A percentile compares a stretch with the other conserved stretches of the same genome.
Evolutionary conservation across 352 stramenopile species (phyloP).

Genomic region (Phytophthora brassicae): DNA sequence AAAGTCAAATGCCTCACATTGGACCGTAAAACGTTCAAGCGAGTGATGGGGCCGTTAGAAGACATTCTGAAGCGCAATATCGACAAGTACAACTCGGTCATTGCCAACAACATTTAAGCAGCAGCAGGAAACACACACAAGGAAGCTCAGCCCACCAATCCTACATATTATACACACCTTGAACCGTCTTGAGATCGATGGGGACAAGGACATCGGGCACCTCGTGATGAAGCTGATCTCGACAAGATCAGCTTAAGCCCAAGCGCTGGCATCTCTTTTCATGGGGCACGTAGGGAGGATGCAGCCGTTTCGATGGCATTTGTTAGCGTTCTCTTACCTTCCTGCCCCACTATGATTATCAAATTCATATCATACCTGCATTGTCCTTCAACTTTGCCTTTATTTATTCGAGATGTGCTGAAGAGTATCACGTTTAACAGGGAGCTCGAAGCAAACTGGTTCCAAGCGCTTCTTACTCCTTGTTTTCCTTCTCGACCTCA

Average conservation of each 20-base stretch:
- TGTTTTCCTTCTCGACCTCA: conserved; percentile 24
- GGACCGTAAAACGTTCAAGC: conserved; percentile 93
- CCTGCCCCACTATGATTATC: conserved; percentile 21
- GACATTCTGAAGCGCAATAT: conserved; percentile 92
- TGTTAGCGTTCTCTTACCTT: conserved; percentile 23
- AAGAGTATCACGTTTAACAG: neutral
- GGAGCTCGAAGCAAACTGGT: conserved; percentile 3
- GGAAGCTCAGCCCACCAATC: conserved; percentile 20
- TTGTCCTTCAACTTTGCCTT: neutral
- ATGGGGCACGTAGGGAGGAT: neutral
- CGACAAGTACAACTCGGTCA: conserved; percentile 90
- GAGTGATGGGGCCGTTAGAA: conserved; percentile 88
- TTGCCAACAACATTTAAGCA: conserved; percentile 89
- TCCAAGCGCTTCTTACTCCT: conserved; percentile 32
- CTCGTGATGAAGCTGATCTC: neutral
- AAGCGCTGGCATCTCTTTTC: neutral
- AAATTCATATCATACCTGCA: conserved; percentile 12
- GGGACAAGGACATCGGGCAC: conserved; percentile 3
- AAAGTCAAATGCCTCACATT: conserved; percentile 90
- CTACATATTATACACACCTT: conserved; percentile 33
- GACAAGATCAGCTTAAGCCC: neutral
- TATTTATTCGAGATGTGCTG: conserved; percentile 20
- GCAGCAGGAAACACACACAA: conserved; percentile 22
- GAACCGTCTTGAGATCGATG: conserved; percentile 19
- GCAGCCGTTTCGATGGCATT: conserved; percentile 1